Percentiles rank a stretch among this genome's conserved stretches.
phyloP scores from a whole-genome alignment of 805 yeast species.

The Lipomyces sp. region DNA sequence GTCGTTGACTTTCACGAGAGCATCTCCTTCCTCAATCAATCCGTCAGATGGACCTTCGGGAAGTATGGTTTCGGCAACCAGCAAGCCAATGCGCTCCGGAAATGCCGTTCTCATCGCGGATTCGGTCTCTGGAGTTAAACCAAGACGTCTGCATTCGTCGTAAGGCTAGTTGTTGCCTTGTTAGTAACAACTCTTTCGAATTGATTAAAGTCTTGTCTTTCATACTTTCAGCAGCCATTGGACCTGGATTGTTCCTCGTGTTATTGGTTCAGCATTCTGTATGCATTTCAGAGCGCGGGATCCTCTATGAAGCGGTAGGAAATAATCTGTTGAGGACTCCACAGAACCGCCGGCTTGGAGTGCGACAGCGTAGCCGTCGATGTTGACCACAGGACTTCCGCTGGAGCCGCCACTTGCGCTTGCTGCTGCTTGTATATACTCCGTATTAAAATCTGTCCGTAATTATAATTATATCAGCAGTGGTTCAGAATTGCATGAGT shows the following conservation, averaged over 20 bases:
- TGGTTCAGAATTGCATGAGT: too few species aligned
- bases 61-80: conserved; percentile 76
- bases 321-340: conserved; percentile 90
- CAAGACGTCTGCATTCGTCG: conserved; percentile 86
- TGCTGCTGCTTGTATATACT: conserved; percentile 54
- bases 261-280: conserved; percentile 55
- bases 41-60: conserved; percentile 84
- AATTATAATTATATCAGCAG: not conserved
- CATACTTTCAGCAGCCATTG: conserved; percentile 61
- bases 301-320: conserved; percentile 80
- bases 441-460: conserved; percentile 26
- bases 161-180: conserved; percentile 77
- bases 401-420: conserved; percentile 94
- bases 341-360: conserved; percentile 83
- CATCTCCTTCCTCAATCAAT: conserved; percentile 77
- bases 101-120: conserved; percentile 60
- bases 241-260: conserved; percentile 89
- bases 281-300: conserved; percentile 74
- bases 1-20: conserved; percentile 69
- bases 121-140: conserved; percentile 73
- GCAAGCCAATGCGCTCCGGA: conserved; percentile 73
- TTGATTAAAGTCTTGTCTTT: not conserved
- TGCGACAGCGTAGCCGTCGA: conserved; percentile 83
- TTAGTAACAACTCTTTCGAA: not conserved
- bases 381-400: conserved; percentile 93